These are phyloP conservation scores for Malus domestica DNA, from an alignment of 306 rosid species.

Conservation along the genomic window ASM211411v1 NC_041796.1:6323501-6324000, in stretches of 20 bases:
- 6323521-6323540: too few relatives aligned
- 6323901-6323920: neutral
- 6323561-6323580: too few relatives aligned
- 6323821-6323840: slow-evolving; percentile 8
- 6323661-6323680: too few relatives aligned
- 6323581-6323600: too few relatives aligned
- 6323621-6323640: too few relatives aligned
- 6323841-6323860: slow-evolving; percentile 4
- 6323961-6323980: slow-evolving; percentile 17
- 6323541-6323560: too few relatives aligned
- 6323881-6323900: neutral
- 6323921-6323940: neutral
- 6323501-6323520: too few relatives aligned
- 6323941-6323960: neutral
- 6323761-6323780: neutral
- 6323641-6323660: too few relatives aligned
- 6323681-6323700: too few relatives aligned
- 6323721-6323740: too few relatives aligned
- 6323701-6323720: too few relatives aligned
- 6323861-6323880: neutral
- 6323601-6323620: too few relatives aligned
- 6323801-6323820: neutral
- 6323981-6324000: slow-evolving; percentile 34
- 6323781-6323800: slow-evolving; percentile 11
- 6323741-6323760: neutral